A percentile compares a stretch with the other conserved stretches of the same genome.
Evolutionary conservation across 1,284 basidiomycete genomes (phyloP).

Genomic region (Ustilago vetiveriae): DNA sequence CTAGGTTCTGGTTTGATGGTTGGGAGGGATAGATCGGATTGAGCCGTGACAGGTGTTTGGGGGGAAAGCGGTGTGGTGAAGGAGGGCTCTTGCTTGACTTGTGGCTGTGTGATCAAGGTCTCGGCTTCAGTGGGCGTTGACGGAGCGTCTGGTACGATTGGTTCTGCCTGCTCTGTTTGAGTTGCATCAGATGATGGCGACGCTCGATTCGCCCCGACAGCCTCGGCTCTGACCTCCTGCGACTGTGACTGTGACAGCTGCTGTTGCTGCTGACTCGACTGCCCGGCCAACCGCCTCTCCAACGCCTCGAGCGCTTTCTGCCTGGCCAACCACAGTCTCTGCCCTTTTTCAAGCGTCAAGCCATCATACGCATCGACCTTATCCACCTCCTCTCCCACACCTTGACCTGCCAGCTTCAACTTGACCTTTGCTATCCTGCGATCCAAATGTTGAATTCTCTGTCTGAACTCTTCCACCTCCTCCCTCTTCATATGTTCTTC

Average conservation of each 20-base stretch:
- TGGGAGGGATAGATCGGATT: too few relatives aligned
- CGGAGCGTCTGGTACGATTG: neutral
- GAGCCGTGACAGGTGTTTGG: too few relatives aligned
- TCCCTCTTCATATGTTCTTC: constrained; percentile 75
- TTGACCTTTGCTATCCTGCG: constrained; percentile 16
- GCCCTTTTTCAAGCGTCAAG: constrained; percentile 43
- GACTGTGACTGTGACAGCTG: neutral
- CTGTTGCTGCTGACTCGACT: neutral
- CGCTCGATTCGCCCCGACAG: neutral
- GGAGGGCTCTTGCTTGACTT: constrained; percentile 1
- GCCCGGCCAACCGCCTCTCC: constrained; percentile 18
- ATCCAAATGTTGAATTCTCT: constrained; percentile 50
- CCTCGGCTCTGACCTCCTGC: neutral
- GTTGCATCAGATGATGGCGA: neutral
- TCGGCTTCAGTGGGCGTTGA: too few relatives aligned
- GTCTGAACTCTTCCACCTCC: constrained; percentile 39
- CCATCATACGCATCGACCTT: constrained; percentile 32
- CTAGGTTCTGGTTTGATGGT: neutral
- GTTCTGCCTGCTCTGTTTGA: neutral
- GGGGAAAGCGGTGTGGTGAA: neutral
- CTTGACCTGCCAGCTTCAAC: neutral
- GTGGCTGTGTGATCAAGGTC: too few relatives aligned
- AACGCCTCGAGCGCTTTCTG: constrained; percentile 45
- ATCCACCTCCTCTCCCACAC: neutral
- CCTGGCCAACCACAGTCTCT: constrained; percentile 48